These are phyloP conservation scores for Alternaria conjuncta DNA, from an alignment of 2,329 filamentous ascomycete species.

Conservation along the genomic window DNA sequence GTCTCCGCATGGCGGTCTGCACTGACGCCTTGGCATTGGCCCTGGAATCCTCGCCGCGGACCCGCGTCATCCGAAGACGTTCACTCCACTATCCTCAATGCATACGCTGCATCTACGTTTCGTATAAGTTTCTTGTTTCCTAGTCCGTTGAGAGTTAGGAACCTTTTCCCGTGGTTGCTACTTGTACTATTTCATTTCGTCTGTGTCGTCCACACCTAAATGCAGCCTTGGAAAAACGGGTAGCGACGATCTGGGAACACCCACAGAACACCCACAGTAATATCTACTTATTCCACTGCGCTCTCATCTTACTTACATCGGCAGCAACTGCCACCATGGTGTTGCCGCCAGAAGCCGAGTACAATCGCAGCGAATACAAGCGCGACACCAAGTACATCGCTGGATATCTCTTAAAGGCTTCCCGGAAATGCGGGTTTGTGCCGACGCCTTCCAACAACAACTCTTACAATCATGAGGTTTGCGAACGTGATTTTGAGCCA, in stretches of 20 bases:
- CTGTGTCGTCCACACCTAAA: too few relatives aligned
- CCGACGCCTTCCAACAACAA: background rate
- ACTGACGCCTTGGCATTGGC: slow-evolving; percentile 5
- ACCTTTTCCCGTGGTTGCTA: too few relatives aligned
- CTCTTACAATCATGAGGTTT: background rate
- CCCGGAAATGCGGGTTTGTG: background rate
- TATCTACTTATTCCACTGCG: background rate
- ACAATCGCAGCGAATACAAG: background rate
- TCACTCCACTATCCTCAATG: background rate
- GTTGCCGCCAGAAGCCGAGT: background rate
- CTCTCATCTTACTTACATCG: background rate
- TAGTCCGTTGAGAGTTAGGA: too few relatives aligned
- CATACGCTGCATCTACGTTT: background rate
- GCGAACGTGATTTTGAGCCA: background rate
- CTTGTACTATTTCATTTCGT: too few relatives aligned
- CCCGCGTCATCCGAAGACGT: background rate
- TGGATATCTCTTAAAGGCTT: background rate
- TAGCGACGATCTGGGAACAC: too few relatives aligned
- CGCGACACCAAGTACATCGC: background rate
- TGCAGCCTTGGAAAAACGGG: too few relatives aligned
- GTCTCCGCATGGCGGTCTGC: slow-evolving; percentile 1
- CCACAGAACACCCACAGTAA: background rate
- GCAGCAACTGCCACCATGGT: background rate
- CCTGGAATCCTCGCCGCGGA: background rate
- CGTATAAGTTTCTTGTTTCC: too few relatives aligned